phyloP scores from a whole-genome alignment of 1,284 basidiomycete genomes.

The Rhodotorula sp. region DNA sequence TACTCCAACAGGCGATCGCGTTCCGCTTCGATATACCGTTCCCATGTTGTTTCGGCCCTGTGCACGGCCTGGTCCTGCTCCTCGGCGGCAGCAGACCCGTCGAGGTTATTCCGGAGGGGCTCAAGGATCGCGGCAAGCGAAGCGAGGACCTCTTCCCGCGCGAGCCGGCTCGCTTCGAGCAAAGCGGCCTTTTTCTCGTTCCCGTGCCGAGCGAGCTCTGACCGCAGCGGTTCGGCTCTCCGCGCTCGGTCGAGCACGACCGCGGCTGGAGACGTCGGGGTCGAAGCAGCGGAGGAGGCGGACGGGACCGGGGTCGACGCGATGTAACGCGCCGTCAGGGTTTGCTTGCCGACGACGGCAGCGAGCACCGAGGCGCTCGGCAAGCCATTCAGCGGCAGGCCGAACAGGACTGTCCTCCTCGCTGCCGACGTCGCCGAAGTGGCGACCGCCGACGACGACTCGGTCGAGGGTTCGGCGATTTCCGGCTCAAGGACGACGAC shows the following conservation, averaged over 20 bases:
- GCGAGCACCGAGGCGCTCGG: slow-evolving; percentile 38
- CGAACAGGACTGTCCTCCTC: slow-evolving; percentile 32
- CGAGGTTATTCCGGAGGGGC: slow-evolving; percentile 1
- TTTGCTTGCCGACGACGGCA: slow-evolving; percentile 40
- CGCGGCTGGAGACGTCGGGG: neutral
- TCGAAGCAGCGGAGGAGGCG: neutral
- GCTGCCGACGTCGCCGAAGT: neutral
- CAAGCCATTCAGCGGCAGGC: slow-evolving; percentile 30
- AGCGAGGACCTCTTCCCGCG: slow-evolving; percentile 21
- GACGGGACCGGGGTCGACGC: neutral
- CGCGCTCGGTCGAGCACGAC: slow-evolving; percentile 21
- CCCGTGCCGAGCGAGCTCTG: slow-evolving; percentile 1
- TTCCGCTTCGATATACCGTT: slow-evolving; percentile 20
- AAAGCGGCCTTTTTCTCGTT: slow-evolving; percentile 15
- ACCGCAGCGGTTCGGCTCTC: slow-evolving; percentile 25
- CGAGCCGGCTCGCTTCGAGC: slow-evolving; percentile 8
- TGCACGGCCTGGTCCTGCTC: slow-evolving; percentile 19
- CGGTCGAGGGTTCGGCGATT: too few species aligned
- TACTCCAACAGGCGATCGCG: slow-evolving; percentile 23
- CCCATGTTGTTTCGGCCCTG: slow-evolving; percentile 27
- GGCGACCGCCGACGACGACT: too few species aligned
- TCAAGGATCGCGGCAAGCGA: slow-evolving; percentile 16
- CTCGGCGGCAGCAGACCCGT: neutral
- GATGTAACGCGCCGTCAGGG: slow-evolving; percentile 32
- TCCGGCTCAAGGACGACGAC: slow-evolving; percentile 23